phyloP scores from a whole-genome alignment of 805 yeast species.

The Jamesozyma jinghongensis region DNA sequence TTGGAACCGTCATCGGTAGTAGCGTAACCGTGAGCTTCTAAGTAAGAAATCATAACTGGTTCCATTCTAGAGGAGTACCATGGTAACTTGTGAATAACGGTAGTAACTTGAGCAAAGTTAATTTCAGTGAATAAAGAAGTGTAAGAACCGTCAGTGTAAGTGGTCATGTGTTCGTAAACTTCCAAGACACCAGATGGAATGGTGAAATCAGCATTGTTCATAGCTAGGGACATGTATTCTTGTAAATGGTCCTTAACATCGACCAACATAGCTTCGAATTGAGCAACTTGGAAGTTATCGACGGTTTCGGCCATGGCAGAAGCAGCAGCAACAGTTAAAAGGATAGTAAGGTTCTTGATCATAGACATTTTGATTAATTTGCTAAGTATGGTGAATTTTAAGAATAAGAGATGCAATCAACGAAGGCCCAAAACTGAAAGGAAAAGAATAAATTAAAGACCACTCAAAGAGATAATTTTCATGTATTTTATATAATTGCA shows the following conservation, averaged over 20 bases:
- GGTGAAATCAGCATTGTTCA: slow-evolving; percentile 11
- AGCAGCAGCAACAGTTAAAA: slow-evolving; percentile 15
- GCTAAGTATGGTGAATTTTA: no score
- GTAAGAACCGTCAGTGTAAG: slow-evolving; percentile 30
- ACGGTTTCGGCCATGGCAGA: slow-evolving; percentile 10
- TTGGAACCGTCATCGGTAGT: slow-evolving; percentile 8
- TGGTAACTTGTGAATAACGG: slow-evolving; percentile 29
- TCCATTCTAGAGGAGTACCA: slow-evolving; percentile 29
- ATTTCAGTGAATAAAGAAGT: slow-evolving; percentile 28
- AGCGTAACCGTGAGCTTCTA: slow-evolving; percentile 10
- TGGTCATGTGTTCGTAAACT: slow-evolving; percentile 22
- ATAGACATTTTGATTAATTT: slow-evolving; percentile 9
- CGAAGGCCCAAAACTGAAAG: no score
- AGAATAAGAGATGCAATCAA: no score
- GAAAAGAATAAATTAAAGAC: no score
- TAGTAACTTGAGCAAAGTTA: slow-evolving; percentile 24
- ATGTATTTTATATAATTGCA: no score
- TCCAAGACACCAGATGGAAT: slow-evolving; percentile 20
- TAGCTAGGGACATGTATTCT: slow-evolving; percentile 17
- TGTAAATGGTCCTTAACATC: slow-evolving; percentile 17
- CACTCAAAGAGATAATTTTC: no score
- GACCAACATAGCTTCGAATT: slow-evolving; percentile 17
- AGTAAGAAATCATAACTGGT: slow-evolving; percentile 14
- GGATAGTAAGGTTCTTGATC: slow-evolving; percentile 10
- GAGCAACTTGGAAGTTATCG: slow-evolving; percentile 13